A percentile compares a stretch with the other conserved stretches of the same genome.
Evolutionary conservation across 768 basidiomycete species (phyloP).

Genomic region (Scleroderma citrinum): DNA sequence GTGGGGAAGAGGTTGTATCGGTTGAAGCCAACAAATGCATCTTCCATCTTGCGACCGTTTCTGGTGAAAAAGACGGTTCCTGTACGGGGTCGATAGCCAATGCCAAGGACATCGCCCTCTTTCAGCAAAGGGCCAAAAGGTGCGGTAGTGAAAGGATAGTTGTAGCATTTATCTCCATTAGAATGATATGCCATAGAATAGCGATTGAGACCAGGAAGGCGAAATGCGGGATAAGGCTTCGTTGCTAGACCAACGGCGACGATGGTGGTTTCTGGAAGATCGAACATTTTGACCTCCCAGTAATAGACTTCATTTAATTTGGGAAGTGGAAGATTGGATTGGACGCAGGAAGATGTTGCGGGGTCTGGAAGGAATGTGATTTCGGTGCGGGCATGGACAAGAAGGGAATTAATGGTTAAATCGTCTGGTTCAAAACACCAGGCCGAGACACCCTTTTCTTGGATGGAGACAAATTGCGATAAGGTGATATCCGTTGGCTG

Average conservation of each 20-base stretch:
- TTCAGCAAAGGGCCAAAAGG: conserved; percentile 81
- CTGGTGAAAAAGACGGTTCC: conserved; percentile 99
- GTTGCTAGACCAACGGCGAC: conserved; percentile 94
- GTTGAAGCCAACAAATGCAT: conserved; percentile 87
- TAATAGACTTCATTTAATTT: conserved; percentile 99
- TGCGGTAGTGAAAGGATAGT: conserved; percentile 86
- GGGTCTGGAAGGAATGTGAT: conserved; percentile 98
- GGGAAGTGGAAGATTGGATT: conserved; percentile 94
- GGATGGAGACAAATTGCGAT: conserved; percentile 97
- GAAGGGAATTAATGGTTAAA: conserved; percentile 85
- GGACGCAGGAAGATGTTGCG: conserved; percentile 88
- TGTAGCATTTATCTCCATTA: conserved; percentile 94
- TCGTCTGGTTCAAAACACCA: conserved; percentile 99
- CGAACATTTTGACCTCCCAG: conserved; percentile 99
- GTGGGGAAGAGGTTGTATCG: conserved; percentile 95
- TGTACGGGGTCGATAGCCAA: conserved; percentile 92
- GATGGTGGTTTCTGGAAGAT: conserved; percentile 80
- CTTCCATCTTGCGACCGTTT: conserved; percentile 95
- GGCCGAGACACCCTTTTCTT: conserved; percentile 98
- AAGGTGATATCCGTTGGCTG: conserved; percentile 95
- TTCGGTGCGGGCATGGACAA: conserved; percentile 94
- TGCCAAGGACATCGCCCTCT: conserved; percentile 93
- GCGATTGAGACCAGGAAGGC: conserved; percentile 79
- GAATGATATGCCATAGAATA: conserved; percentile 95
- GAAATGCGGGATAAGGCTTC: conserved; percentile 94